Conservation (phyloP, 148 eudicot genomes). For the Selenicereus undatus region DNA sequence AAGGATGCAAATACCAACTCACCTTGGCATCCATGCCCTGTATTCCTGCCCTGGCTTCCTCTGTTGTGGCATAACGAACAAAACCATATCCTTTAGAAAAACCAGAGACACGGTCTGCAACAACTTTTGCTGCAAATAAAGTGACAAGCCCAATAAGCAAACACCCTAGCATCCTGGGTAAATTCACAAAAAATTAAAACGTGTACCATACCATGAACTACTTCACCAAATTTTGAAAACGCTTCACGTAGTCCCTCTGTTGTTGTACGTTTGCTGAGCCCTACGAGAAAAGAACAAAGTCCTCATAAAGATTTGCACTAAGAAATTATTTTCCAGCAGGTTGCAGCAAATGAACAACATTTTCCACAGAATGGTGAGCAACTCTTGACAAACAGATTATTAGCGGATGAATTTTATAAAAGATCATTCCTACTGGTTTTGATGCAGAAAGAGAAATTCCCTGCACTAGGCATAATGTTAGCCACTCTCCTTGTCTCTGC, state of each 20-base stretch:
- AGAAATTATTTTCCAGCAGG: neutral
- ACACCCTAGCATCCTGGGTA: neutral
- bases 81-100: constrained; percentile 87
- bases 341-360: neutral
- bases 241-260: constrained; percentile 50
- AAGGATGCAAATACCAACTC: constrained; percentile 19
- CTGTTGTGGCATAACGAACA: constrained; percentile 63
- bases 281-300: constrained; percentile 23
- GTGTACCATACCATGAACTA: constrained; percentile 37
- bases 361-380: neutral
- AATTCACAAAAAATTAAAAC: neutral
- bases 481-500: no score
- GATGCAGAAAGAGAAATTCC: no score
- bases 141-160: constrained; percentile 7
- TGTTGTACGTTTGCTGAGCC: constrained; percentile 70
- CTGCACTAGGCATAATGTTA: no score
- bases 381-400: no score
- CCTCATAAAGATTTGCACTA: no score
- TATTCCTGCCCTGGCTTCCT: constrained; percentile 64
- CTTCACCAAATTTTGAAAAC: constrained; percentile 65
- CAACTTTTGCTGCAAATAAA: constrained; percentile 69
- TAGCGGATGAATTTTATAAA: no score
- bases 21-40: constrained; percentile 90
- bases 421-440: no score
- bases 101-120: constrained; percentile 73